phyloP scores from a whole-genome alignment of 768 basidiomycete species.

The Auriscalpium orientale region DNA sequence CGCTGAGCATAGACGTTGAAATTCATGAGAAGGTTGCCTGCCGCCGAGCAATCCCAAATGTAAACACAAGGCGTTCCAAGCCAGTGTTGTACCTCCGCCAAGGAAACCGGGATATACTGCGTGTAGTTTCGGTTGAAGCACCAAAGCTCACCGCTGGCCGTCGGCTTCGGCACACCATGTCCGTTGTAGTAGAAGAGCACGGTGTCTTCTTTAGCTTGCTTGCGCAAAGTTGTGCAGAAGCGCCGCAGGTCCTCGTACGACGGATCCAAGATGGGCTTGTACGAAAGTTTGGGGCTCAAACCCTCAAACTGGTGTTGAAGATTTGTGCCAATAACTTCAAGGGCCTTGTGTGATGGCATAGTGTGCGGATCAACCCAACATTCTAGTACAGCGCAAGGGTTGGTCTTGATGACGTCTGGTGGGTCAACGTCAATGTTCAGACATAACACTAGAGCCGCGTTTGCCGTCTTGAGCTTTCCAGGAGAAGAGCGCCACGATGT shows the following conservation, averaged over 20 bases:
- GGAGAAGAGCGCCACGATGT: constrained; percentile 77
- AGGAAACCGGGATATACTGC: constrained; percentile 94
- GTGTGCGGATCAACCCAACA: constrained; percentile 97
- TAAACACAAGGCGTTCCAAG: constrained; percentile 92
- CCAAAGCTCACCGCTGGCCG: constrained; percentile 94
- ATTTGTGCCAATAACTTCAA: constrained; percentile 89
- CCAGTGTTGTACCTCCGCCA: constrained; percentile 91
- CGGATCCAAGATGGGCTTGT: constrained; percentile 93
- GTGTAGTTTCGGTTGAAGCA: constrained; percentile 97
- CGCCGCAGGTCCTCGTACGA: constrained; percentile 89
- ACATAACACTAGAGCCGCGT: constrained; percentile 84
- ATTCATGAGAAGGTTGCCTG: constrained; percentile 86
- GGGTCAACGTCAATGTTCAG: constrained; percentile 97
- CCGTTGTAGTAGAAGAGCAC: constrained; percentile 97
- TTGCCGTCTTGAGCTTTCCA: constrained; percentile 84
- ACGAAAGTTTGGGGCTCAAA: constrained; percentile 87
- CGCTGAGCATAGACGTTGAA: constrained; percentile 76
- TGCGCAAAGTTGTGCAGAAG: constrained; percentile 76
- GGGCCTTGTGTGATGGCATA: constrained; percentile 86
- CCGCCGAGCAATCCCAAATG: constrained; percentile 99
- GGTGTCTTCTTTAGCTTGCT: constrained; percentile 88
- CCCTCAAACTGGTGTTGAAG: constrained; percentile 94
- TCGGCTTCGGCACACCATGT: constrained; percentile 96
- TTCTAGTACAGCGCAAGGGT: constrained; percentile 89
- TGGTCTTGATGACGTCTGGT: constrained; percentile 95